Evolutionary conservation across 2,329 filamentous ascomycete species (phyloP).

Genomic region (Venturia nashicola): DNA sequence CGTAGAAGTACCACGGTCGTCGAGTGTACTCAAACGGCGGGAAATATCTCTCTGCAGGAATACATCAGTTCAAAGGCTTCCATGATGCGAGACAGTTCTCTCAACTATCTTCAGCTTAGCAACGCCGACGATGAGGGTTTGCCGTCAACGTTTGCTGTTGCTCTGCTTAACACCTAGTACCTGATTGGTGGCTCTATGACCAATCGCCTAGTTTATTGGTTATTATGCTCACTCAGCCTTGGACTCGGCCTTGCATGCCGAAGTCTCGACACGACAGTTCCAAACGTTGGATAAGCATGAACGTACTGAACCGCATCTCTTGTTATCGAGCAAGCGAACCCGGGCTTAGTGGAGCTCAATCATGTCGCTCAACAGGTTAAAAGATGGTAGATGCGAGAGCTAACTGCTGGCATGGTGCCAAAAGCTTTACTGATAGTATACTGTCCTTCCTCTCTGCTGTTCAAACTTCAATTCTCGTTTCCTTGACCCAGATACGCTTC

Average conservation of each 20-base stretch:
- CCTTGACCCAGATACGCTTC: too few relatives aligned
- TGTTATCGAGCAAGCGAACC: not conserved
- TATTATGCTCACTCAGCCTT: not conserved
- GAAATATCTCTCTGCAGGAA: too few relatives aligned
- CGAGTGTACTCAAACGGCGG: not conserved
- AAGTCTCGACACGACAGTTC: not conserved
- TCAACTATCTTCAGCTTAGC: not conserved
- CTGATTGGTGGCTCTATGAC: too few relatives aligned
- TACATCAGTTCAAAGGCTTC: not conserved
- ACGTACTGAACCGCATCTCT: not conserved
- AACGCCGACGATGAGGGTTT: not conserved
- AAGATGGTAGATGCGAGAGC: not conserved
- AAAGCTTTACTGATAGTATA: not conserved
- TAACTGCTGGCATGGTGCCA: not conserved
- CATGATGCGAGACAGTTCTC: not conserved
- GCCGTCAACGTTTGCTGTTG: not conserved
- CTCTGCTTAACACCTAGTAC: too few relatives aligned
- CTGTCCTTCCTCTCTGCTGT: not conserved
- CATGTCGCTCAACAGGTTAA: not conserved
- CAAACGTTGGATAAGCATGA: not conserved
- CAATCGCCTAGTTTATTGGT: too few relatives aligned
- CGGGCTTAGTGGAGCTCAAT: not conserved
- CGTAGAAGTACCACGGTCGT: not conserved
- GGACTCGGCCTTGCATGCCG: not conserved
- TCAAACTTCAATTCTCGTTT: not conserved